Percentiles rank a stretch among this genome's conserved stretches.
These are phyloP conservation scores for Cajanus cajan DNA, from an alignment of 306 rosid genomes.

Conservation along the genomic window DNA sequence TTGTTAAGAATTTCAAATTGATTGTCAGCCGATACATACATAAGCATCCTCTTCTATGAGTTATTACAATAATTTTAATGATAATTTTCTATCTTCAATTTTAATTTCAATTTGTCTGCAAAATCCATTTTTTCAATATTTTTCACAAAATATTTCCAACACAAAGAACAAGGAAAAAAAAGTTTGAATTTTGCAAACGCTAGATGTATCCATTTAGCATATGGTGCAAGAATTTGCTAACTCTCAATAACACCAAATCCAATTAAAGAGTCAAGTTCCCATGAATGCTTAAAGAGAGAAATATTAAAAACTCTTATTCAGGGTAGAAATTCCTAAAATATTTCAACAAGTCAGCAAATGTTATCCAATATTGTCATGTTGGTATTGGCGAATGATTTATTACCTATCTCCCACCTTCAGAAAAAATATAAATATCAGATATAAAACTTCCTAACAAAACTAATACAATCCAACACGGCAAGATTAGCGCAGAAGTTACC, in stretches of 20 bases:
- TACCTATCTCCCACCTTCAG: neutral
- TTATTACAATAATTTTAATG: no score
- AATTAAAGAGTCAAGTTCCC: neutral
- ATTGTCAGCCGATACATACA: no score
- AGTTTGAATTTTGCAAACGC: neutral
- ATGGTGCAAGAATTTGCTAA: neutral
- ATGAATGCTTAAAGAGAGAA: slow-evolving; percentile 5
- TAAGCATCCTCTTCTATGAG: no score
- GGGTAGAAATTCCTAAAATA: neutral
- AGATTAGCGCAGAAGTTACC: neutral
- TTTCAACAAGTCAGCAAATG: neutral
- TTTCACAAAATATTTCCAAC: no score
- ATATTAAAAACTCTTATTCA: neutral
- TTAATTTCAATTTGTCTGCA: no score
- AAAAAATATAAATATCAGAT: neutral
- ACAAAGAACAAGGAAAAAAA: neutral
- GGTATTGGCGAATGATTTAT: neutral
- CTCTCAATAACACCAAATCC: neutral
- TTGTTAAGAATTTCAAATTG: no score
- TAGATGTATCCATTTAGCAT: neutral
- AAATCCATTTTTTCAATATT: no score
- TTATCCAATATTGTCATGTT: neutral
- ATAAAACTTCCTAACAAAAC: neutral
- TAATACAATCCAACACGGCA: neutral
- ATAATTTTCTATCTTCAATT: no score